These are phyloP conservation scores for Dichomitus squalens DNA, from an alignment of 1,284 basidiomycete species.

Conservation along the genomic window DNA sequence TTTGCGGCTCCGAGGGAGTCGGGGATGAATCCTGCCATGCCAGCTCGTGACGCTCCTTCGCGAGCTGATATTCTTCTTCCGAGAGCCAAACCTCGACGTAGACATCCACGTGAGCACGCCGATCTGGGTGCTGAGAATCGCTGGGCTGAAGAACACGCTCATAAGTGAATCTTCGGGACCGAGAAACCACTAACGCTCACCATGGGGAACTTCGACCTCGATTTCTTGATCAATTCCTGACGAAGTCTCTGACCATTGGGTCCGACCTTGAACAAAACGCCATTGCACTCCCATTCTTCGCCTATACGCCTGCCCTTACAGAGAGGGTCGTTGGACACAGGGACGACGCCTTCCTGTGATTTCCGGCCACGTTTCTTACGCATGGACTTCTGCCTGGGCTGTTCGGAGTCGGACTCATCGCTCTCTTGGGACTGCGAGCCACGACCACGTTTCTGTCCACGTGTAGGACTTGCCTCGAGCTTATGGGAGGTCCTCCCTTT, in stretches of 20 bases:
- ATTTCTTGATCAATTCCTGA: slow-evolving; percentile 68
- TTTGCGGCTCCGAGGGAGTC: slow-evolving; percentile 41
- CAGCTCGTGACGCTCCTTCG: slow-evolving; percentile 60
- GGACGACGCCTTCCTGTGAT: slow-evolving; percentile 37
- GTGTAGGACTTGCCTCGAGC: slow-evolving; percentile 46
- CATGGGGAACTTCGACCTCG: slow-evolving; percentile 70
- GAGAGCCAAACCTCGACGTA: slow-evolving; percentile 76
- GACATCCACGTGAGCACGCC: slow-evolving; percentile 62
- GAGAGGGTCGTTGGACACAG: slow-evolving; percentile 48
- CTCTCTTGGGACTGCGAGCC: slow-evolving; percentile 54
- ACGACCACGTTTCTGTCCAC: slow-evolving; percentile 68
- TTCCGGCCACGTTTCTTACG: slow-evolving; percentile 40
- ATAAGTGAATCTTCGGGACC: background rate
- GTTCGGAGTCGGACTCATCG: slow-evolving; percentile 44
- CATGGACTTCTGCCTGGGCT: slow-evolving; percentile 32
- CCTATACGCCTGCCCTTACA: slow-evolving; percentile 62
- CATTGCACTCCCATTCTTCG: slow-evolving; percentile 74
- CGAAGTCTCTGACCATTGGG: slow-evolving; percentile 69
- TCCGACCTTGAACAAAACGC: slow-evolving; percentile 69
- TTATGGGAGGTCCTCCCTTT: slow-evolving; percentile 47
- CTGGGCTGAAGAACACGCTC: slow-evolving; percentile 50
- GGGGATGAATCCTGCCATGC: slow-evolving; percentile 61
- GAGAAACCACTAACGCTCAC: slow-evolving; percentile 41
- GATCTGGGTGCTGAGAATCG: slow-evolving; percentile 78
- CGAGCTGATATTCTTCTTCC: slow-evolving; percentile 68